A percentile compares a stretch with the other conserved stretches of the same genome.
phyloP scores from a whole-genome alignment of 805 yeast species.

The Candida succiphila region DNA sequence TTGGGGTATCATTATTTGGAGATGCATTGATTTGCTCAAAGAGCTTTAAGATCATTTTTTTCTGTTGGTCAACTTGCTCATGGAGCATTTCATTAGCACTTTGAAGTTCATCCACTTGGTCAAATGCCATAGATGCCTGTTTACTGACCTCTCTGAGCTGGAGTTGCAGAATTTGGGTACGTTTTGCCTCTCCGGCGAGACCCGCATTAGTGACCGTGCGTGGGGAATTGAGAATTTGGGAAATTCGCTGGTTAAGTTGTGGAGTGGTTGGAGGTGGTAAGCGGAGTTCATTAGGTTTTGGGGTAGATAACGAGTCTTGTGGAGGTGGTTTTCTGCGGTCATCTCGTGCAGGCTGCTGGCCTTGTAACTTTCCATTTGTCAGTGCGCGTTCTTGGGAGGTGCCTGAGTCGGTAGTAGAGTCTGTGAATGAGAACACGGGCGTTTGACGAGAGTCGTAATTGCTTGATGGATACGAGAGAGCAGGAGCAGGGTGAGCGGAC shows the following conservation, averaged over 20 bases:
- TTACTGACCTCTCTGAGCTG: conserved; percentile 15
- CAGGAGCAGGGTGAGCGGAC: no score
- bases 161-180: conserved; percentile 10
- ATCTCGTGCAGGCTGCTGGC: no score
- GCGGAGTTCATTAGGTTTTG: no score
- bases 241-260: neutral
- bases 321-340: no score
- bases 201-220: conserved; percentile 11
- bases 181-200: conserved; percentile 12
- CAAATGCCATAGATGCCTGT: conserved; percentile 18
- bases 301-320: no score
- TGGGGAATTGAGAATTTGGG: conserved; percentile 5
- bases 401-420: no score
- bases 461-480: no score
- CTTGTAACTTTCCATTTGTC: no score
- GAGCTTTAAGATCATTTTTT: conserved; percentile 13
- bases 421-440: no score
- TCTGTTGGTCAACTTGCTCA: conserved; percentile 19
- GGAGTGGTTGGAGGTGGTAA: neutral
- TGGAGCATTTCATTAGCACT: conserved; percentile 11
- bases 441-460: no score
- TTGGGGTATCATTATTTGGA: no score
- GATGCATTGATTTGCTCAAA: conserved; percentile 14
- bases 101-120: conserved; percentile 15
- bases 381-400: no score